Evolutionary conservation across 139 green algal genomes (phyloP).

Genomic region (Chlorella sp.): DNA sequence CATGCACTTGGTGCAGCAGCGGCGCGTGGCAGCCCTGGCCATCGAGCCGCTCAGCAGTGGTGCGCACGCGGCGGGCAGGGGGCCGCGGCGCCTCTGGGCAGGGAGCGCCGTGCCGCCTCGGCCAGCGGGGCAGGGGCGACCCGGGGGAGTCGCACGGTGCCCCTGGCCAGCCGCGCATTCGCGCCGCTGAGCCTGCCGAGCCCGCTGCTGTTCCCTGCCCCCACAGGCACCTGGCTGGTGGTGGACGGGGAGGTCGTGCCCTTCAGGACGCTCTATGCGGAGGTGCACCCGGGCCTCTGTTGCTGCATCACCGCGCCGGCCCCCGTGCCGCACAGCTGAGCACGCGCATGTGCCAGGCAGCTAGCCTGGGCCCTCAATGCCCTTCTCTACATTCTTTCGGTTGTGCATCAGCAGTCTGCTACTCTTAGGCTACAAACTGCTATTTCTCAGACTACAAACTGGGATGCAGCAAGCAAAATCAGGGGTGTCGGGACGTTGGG

Average conservation of each 20-base stretch:
- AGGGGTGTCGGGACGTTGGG: no score
- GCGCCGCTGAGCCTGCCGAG: no score
- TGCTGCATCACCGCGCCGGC: slow-evolving; percentile 5
- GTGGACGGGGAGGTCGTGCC: slow-evolving; percentile 53
- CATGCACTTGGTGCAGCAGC: slow-evolving; percentile 26
- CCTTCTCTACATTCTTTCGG: no score
- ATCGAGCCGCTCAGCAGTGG: slow-evolving; percentile 30
- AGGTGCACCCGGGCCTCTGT: slow-evolving; percentile 53
- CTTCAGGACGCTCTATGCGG: slow-evolving; percentile 26
- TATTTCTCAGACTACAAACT: no score
- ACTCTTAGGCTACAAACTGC: no score
- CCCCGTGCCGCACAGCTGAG: no score
- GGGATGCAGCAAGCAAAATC: no score
- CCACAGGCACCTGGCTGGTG: slow-evolving; percentile 55
- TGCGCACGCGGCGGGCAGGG: not conserved
- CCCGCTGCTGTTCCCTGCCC: no score
- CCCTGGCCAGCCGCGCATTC: no score
- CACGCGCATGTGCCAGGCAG: no score
- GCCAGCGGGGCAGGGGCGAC: not conserved
- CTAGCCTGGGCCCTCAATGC: no score
- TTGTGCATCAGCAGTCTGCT: no score
- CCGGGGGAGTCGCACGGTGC: not conserved
- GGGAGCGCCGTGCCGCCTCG: not conserved
- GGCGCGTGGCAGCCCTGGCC: slow-evolving; percentile 10
- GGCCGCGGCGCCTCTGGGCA: not conserved